Percentiles rank a stretch among this genome's conserved stretches.
Conservation (phyloP, 805 yeast genomes). For the Wickerhamiella brachini region DNA sequence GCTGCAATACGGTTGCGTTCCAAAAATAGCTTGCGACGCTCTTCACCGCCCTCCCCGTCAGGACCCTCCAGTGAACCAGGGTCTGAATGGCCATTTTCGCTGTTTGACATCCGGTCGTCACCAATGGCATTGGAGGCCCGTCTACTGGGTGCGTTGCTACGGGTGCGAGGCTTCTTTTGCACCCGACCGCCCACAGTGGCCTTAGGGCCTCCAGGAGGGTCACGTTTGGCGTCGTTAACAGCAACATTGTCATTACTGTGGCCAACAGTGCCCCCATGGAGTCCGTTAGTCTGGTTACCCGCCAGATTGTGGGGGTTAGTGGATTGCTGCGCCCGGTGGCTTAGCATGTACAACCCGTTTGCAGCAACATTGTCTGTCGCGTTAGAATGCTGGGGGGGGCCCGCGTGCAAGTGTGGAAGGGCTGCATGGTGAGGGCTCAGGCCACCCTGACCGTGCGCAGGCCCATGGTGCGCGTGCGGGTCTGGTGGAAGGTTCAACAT, state of each 20-base stretch:
- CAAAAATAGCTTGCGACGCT: conserved; percentile 60
- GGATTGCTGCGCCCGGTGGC: conserved; percentile 5
- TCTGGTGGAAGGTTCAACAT: background rate
- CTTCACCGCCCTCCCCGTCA: conserved; percentile 13
- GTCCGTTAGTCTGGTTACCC: background rate
- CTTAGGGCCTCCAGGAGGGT: background rate
- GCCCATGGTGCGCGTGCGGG: conserved; percentile 14
- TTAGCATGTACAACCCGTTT: conserved; percentile 23
- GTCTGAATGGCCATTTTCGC: background rate
- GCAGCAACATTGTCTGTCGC: conserved; percentile 23
- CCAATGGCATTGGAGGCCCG: background rate
- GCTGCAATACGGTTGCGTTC: conserved; percentile 95
- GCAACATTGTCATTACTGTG: background rate
- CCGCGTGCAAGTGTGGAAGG: background rate
- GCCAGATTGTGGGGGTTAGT: background rate
- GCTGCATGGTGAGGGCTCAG: background rate
- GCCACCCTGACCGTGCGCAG: background rate
- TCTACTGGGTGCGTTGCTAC: background rate
- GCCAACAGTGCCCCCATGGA: background rate
- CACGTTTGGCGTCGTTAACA: background rate
- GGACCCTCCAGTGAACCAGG: background rate
- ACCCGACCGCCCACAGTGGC: background rate
- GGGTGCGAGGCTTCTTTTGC: background rate
- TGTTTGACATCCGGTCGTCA: background rate
- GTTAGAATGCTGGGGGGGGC: background rate